Percentiles rank a stretch among this genome's conserved stretches.
phyloP scores from a whole-genome alignment of 2,329 filamentous ascomycete genomes.

The Aureobasidium sp. region DNA sequence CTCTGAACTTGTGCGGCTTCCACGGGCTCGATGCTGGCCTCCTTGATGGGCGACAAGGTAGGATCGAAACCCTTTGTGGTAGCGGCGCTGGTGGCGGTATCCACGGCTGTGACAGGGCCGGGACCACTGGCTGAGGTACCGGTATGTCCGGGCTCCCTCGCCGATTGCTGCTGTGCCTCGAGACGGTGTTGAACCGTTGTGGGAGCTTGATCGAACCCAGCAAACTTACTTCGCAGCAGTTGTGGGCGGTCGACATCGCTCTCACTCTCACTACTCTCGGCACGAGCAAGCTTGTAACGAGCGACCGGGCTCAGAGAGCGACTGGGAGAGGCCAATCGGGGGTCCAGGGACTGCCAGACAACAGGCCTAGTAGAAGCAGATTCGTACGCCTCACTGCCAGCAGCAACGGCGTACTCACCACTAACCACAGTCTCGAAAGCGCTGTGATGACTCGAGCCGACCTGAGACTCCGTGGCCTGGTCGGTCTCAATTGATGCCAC shows the following conservation, averaged over 20 bases:
- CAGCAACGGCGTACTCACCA: neutral
- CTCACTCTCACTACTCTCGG: conserved; percentile 1
- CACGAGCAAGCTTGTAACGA: conserved; percentile 2
- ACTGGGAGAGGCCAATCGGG: neutral
- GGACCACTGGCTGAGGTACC: neutral
- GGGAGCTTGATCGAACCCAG: neutral
- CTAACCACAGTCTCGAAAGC: neutral
- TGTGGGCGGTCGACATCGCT: neutral
- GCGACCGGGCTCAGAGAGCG: neutral
- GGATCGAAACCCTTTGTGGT: neutral
- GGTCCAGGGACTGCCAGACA: neutral
- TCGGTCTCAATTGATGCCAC: conserved; percentile 2
- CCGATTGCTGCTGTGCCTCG: neutral
- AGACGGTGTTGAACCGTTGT: neutral
- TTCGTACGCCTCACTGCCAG: neutral
- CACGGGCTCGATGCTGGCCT: neutral
- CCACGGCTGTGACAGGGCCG: neutral
- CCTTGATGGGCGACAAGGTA: neutral
- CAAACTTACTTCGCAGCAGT: neutral
- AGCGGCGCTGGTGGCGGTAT: neutral
- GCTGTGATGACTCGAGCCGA: neutral
- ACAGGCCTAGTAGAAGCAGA: neutral
- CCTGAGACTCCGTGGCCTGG: neutral
- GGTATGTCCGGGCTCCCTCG: conserved; percentile 3
- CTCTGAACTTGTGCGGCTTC: neutral